phyloP scores from a whole-genome alignment of 768 basidiomycete species.

The Kockovaella imperatae region DNA sequence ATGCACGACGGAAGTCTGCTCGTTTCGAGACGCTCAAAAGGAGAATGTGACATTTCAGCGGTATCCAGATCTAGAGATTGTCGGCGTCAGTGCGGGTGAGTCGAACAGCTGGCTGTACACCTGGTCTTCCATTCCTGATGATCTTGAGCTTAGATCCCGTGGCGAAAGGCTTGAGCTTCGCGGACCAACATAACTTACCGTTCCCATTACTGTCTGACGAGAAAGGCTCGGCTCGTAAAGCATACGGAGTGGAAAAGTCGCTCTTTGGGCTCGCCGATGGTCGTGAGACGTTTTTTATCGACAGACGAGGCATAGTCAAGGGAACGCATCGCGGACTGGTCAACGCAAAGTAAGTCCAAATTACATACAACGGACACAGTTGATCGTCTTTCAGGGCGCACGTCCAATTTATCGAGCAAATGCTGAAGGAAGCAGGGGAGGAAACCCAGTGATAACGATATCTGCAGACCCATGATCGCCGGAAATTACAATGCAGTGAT shows the following conservation, averaged over 20 bases:
- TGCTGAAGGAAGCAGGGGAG: conserved; percentile 45
- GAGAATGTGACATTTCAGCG: conserved; percentile 57
- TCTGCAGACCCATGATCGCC: too few relatives aligned
- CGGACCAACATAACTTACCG: conserved; percentile 48
- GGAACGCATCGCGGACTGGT: too few relatives aligned
- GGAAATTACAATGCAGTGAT: conserved; percentile 4
- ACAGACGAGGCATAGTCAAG: conserved; percentile 61
- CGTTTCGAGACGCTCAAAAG: conserved; percentile 68
- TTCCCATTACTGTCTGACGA: conserved; percentile 73
- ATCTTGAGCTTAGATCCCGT: conserved; percentile 51
- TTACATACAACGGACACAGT: not conserved
- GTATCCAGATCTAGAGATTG: conserved; percentile 54
- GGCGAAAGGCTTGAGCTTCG: conserved; percentile 65
- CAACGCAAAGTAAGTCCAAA: conserved; percentile 6
- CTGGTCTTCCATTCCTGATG: not conserved
- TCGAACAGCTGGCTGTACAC: not conserved
- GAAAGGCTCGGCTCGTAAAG: conserved; percentile 56
- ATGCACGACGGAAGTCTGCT: conserved; percentile 74
- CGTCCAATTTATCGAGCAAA: conserved; percentile 62
- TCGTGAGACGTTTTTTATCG: conserved; percentile 70
- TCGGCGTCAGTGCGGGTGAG: conserved; percentile 59
- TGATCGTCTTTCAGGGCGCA: conserved; percentile 50
- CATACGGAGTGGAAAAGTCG: conserved; percentile 60
- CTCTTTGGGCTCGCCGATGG: conserved; percentile 58
- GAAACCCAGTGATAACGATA: conserved; percentile 3